Evolutionary conservation across 139 green algal species (phyloP).

Genomic region (Marvania coccoides): DNA sequence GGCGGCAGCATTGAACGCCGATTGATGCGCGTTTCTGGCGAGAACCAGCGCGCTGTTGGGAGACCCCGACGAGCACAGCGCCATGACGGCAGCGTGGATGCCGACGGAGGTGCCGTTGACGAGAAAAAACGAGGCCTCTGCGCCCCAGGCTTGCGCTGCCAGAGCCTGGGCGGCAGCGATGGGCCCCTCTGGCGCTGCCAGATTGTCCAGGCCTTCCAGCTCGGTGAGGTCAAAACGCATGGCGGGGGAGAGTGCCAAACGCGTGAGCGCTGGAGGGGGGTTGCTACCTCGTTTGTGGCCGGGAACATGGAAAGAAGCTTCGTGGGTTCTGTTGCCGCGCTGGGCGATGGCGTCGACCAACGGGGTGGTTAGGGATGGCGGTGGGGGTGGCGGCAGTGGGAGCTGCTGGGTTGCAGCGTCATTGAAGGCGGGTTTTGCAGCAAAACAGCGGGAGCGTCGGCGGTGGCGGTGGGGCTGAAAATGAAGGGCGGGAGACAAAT

Average conservation of each 20-base stretch:
- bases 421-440: background rate
- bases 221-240: constrained; percentile 72
- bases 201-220: constrained; percentile 71
- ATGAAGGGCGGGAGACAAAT: no score
- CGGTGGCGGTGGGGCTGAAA: no score
- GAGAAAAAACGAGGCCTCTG: constrained; percentile 74
- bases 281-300: constrained; percentile 62
- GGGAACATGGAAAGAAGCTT: constrained; percentile 69
- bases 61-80: constrained; percentile 39
- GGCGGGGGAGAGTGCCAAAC: constrained; percentile 4
- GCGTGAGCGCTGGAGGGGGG: constrained; percentile 9
- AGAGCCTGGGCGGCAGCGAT: constrained; percentile 68
- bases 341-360: constrained; percentile 49
- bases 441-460: no score
- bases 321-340: constrained; percentile 18
- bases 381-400: background rate
- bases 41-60: constrained; percentile 51
- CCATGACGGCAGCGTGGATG: constrained; percentile 65
- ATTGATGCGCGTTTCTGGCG: constrained; percentile 78
- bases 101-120: constrained; percentile 85
- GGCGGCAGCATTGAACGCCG: constrained; percentile 62
- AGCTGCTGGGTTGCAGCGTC: background rate
- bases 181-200: constrained; percentile 56
- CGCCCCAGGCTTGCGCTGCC: constrained; percentile 64
- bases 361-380: constrained; percentile 9